These are phyloP conservation scores for Annulohypoxylon truncatum DNA, from an alignment of 2,329 filamentous ascomycete genomes.

Conservation along the genomic window DNA sequence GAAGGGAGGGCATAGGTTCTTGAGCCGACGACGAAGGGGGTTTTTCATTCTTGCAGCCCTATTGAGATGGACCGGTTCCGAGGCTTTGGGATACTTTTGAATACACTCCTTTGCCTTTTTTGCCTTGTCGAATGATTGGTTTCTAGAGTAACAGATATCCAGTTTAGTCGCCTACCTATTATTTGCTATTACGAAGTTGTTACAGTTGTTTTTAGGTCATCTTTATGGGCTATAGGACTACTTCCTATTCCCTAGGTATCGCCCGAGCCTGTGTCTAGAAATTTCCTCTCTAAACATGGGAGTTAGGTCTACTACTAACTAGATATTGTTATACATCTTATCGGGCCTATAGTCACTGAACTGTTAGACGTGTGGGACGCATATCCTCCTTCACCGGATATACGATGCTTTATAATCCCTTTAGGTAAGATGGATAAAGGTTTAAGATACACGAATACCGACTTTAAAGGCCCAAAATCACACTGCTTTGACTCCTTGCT, in stretches of 20 bases:
- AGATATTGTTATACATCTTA: too few species aligned
- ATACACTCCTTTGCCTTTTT: conserved; percentile 17
- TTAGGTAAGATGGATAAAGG: neutral
- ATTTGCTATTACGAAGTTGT: too few species aligned
- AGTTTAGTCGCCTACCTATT: neutral
- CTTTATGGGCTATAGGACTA: too few species aligned
- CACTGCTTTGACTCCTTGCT: neutral
- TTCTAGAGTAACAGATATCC: neutral
- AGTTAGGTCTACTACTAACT: too few species aligned
- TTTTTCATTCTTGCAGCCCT: neutral
- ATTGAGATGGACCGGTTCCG: conserved; percentile 12
- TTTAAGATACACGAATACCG: neutral
- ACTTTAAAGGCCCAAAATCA: neutral
- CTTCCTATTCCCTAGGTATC: too few species aligned
- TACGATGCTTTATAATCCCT: neutral
- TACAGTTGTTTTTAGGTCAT: too few species aligned
- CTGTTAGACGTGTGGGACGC: neutral
- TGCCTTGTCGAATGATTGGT: neutral
- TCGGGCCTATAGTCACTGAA: neutral
- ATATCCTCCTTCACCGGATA: neutral
- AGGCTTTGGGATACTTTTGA: conserved; percentile 4
- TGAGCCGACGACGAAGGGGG: neutral
- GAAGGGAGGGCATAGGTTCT: conserved; percentile 1
- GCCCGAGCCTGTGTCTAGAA: too few species aligned
- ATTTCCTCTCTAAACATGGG: too few species aligned